Conservation (phyloP, 192 early-diverging fungal genomes). For the Coemansia guatemalensis region DNA sequence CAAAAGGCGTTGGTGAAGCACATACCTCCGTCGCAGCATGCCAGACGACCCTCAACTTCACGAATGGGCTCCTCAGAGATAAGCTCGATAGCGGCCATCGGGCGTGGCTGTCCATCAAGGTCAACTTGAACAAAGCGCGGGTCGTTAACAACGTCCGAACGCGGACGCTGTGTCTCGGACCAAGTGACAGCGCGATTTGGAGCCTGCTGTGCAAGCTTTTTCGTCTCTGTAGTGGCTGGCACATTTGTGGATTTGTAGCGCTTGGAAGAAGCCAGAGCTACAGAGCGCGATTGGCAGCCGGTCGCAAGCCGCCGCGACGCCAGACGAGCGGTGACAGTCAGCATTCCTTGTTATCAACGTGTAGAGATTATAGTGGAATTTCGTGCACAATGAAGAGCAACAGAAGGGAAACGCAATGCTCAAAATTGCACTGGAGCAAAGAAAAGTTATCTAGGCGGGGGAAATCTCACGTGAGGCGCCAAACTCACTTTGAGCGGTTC, state of each 20-base stretch:
- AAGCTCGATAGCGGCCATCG: slow-evolving; percentile 87
- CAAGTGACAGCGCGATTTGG: slow-evolving; percentile 73
- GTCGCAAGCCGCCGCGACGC: slow-evolving; percentile 27
- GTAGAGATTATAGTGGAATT: background rate
- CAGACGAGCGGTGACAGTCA: slow-evolving; percentile 24
- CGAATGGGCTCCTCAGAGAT: slow-evolving; percentile 87
- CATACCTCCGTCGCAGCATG: slow-evolving; percentile 77
- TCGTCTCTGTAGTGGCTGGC: slow-evolving; percentile 10
- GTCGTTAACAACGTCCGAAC: slow-evolving; percentile 66
- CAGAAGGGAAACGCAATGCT: slow-evolving; percentile 1
- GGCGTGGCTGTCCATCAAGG: slow-evolving; percentile 80
- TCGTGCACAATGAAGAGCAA: background rate
- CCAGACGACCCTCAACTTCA: slow-evolving; percentile 69
- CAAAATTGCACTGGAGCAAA: slow-evolving; percentile 1
- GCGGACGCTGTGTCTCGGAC: slow-evolving; percentile 74
- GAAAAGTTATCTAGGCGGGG: background rate
- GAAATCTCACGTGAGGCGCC: background rate
- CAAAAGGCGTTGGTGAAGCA: background rate
- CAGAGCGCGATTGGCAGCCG: slow-evolving; percentile 1
- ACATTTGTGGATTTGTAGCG: slow-evolving; percentile 49
- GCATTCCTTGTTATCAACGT: slow-evolving; percentile 12
- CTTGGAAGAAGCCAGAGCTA: slow-evolving; percentile 3
- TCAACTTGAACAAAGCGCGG: slow-evolving; percentile 88
- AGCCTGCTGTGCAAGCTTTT: slow-evolving; percentile 63
- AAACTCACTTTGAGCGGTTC: slow-evolving; percentile 8